A percentile compares a stretch with the other conserved stretches of the same genome.
phyloP scores from a whole-genome alignment of 2,329 filamentous ascomycete genomes.

The Fusarium virguliforme region DNA sequence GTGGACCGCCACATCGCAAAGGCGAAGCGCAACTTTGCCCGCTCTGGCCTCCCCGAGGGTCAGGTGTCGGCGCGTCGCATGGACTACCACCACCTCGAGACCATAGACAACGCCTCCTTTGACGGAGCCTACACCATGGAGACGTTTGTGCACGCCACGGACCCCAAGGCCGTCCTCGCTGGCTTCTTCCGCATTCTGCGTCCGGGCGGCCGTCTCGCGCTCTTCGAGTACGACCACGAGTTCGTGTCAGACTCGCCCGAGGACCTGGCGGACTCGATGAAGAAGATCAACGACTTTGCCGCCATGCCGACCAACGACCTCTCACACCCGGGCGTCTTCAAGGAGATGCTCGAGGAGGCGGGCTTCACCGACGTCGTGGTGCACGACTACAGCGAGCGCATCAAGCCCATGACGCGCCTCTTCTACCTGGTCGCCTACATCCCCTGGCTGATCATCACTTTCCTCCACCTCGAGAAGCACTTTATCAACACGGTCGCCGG shows the following conservation, averaged over 20 bases:
- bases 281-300: constrained; percentile 59
- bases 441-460: constrained; percentile 19
- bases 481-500: constrained; percentile 37
- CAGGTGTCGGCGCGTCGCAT: constrained; percentile 58
- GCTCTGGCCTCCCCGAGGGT: constrained; percentile 53
- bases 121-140: constrained; percentile 72
- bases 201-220: constrained; percentile 63
- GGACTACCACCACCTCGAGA: constrained; percentile 68
- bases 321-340: constrained; percentile 59
- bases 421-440: constrained; percentile 60
- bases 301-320: constrained; percentile 63
- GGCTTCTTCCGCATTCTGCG: constrained; percentile 65
- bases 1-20: constrained; percentile 63
- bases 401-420: constrained; percentile 64
- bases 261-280: constrained; percentile 45
- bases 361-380: constrained; percentile 64
- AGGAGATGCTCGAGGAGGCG: constrained; percentile 60
- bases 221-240: constrained; percentile 66
- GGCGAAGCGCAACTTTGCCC: constrained; percentile 60
- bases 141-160: constrained; percentile 69
- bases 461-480: constrained; percentile 23
- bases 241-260: not conserved
- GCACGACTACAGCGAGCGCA: constrained; percentile 62
- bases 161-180: constrained; percentile 61
- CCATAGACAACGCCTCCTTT: constrained; percentile 57